Conservation (phyloP, 208 protist species). For the Wallacemonas sp. region DNA sequence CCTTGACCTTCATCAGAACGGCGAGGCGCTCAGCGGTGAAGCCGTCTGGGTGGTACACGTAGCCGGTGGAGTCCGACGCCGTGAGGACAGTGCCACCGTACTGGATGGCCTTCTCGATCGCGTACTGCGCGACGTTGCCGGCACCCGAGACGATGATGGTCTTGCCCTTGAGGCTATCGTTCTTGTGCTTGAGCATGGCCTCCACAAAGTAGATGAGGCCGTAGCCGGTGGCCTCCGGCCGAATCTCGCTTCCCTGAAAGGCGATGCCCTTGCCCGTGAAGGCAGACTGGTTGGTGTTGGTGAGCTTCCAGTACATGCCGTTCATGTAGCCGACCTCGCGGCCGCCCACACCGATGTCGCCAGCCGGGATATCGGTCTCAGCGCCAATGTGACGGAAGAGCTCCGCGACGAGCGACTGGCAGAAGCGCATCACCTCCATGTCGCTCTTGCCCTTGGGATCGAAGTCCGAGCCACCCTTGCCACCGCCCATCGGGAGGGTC, state of each 20-base stretch:
- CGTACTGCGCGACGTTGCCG: conserved; percentile 93
- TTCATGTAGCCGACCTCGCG: conserved; percentile 93
- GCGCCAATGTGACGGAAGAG: conserved; percentile 89
- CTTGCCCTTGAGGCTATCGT: conserved; percentile 72
- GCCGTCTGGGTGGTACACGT: conserved; percentile 77
- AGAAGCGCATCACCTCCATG: conserved; percentile 94
- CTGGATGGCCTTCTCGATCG: conserved; percentile 80
- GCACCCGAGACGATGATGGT: conserved; percentile 79
- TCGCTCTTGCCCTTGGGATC: conserved; percentile 93
- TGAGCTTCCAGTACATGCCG: conserved; percentile 89
- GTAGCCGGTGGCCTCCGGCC: conserved; percentile 95
- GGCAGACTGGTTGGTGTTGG: conserved; percentile 77
- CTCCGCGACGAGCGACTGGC: conserved; percentile 91
- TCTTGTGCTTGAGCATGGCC: conserved; percentile 68
- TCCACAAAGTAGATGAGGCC: conserved; percentile 91
- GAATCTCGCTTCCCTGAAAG: conserved; percentile 91
- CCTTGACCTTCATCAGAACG: conserved; percentile 75
- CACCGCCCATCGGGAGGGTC: conserved; percentile 91
- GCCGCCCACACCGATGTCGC: conserved; percentile 94
- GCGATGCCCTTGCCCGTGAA: conserved; percentile 92
- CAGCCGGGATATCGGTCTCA: conserved; percentile 93
- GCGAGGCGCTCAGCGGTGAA: conserved; percentile 77
- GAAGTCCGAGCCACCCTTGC: conserved; percentile 95
- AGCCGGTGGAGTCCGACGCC: conserved; percentile 84
- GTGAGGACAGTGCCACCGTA: conserved; percentile 86